These are phyloP conservation scores for Neonectria neomacrospora DNA, from an alignment of 2,329 filamentous ascomycete genomes.

Conservation along the genomic window DNA sequence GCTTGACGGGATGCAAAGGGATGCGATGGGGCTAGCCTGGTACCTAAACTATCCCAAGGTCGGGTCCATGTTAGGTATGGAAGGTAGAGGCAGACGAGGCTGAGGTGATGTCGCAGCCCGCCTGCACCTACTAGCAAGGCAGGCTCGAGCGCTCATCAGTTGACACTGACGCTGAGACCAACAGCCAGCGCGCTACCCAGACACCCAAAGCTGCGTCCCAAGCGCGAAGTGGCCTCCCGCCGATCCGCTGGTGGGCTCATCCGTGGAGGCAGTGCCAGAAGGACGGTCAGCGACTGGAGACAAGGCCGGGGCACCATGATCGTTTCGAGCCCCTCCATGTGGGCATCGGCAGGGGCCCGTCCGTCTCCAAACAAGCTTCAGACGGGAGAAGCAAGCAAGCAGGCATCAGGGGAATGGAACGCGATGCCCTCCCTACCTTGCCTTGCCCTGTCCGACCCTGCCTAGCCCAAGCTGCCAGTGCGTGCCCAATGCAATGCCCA, in stretches of 20 bases:
- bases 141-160: too few relatives aligned
- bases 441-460: too few relatives aligned
- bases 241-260: constrained; percentile 45
- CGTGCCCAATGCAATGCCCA: background rate
- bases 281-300: constrained; percentile 38
- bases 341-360: constrained; percentile 37
- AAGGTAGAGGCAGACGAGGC: too few relatives aligned
- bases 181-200: constrained; percentile 16
- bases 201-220: constrained; percentile 13
- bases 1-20: constrained; percentile 12
- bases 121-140: too few relatives aligned
- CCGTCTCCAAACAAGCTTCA: constrained; percentile 45
- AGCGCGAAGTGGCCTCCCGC: constrained; percentile 36
- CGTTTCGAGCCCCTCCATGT: constrained; percentile 37
- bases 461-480: background rate
- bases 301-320: constrained; percentile 36
- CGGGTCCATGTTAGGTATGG: too few relatives aligned
- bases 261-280: constrained; percentile 45
- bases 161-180: background rate
- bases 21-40: background rate
- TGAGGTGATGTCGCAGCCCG: too few relatives aligned
- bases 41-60: background rate
- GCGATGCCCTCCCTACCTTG: background rate
- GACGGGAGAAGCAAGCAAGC: constrained; percentile 38
- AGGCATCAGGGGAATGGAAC: background rate